phyloP scores from a whole-genome alignment of 805 yeast genomes.

The Saccharomyces paradoxus region DNA sequence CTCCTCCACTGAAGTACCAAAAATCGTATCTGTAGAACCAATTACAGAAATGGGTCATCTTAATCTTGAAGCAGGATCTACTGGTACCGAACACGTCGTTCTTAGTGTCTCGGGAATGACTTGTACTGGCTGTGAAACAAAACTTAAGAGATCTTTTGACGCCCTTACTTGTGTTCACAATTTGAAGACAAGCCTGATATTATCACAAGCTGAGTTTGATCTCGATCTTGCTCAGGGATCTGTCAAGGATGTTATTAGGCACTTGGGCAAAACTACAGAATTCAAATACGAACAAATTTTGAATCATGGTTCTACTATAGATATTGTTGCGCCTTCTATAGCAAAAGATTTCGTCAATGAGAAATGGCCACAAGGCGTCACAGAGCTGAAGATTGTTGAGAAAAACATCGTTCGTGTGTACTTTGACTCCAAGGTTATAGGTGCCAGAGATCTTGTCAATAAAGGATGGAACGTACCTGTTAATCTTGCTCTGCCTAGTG shows the following conservation, averaged over 20 bases:
- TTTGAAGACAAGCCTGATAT: neutral
- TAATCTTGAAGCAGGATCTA: neutral
- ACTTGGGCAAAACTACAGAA: neutral
- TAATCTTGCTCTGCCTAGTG: neutral
- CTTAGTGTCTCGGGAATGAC: neutral
- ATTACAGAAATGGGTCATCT: neutral
- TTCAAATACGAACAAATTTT: neutral
- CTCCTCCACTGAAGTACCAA: neutral
- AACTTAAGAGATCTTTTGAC: neutral
- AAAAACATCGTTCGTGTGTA: neutral
- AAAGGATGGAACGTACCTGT: neutral
- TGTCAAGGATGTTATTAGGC: neutral
- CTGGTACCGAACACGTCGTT: neutral
- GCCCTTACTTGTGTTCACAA: neutral
- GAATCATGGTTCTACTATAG: neutral
- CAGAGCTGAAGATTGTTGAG: neutral
- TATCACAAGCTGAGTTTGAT: neutral
- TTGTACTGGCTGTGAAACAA: neutral
- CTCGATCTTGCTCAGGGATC: neutral
- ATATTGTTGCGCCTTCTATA: neutral
- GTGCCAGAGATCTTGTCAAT: neutral
- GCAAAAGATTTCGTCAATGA: neutral
- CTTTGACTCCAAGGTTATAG: neutral
- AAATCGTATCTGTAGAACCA: neutral
- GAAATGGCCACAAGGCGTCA: neutral